Percentiles rank a stretch among this genome's conserved stretches.
Conservation (phyloP, 768 basidiomycete genomes). For the Cystofilobasidium bisporidii region DNA sequence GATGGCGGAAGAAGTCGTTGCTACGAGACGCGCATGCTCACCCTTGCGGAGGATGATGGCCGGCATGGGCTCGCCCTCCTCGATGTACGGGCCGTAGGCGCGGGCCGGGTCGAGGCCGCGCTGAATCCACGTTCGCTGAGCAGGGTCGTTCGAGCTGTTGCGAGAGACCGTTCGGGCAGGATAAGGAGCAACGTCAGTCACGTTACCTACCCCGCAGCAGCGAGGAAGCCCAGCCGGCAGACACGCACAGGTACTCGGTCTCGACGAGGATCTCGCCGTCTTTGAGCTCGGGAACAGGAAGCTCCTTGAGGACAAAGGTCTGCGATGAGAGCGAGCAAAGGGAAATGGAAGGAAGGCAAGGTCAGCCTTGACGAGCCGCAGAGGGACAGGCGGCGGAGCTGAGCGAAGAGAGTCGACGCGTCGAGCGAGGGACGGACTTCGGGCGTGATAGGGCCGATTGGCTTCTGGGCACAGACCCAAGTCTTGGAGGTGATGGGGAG, state of each 20-base stretch:
- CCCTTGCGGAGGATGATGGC: conserved; percentile 23
- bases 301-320: conserved; percentile 30
- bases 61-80: conserved; percentile 6
- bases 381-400: no score
- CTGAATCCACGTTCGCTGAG: conserved; percentile 24
- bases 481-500: conserved; percentile 28
- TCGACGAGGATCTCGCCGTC: conserved; percentile 35
- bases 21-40: no score
- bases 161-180: no score
- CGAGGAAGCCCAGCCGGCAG: background rate
- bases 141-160: conserved; percentile 33
- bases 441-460: conserved; percentile 27
- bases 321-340: background rate
- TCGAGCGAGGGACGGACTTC: conserved; percentile 2
- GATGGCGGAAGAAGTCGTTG: no score
- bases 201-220: no score
- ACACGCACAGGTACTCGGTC: conserved; percentile 28
- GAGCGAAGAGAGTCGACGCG: background rate
- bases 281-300: conserved; percentile 30
- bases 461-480: conserved; percentile 33
- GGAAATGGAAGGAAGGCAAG: background rate
- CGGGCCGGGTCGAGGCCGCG: conserved; percentile 10
- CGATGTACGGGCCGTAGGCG: conserved; percentile 7
- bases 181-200: background rate
- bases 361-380: no score